phyloP scores from a whole-genome alignment of 139 green algal genomes.

The Desmodesmus armatus region DNA sequence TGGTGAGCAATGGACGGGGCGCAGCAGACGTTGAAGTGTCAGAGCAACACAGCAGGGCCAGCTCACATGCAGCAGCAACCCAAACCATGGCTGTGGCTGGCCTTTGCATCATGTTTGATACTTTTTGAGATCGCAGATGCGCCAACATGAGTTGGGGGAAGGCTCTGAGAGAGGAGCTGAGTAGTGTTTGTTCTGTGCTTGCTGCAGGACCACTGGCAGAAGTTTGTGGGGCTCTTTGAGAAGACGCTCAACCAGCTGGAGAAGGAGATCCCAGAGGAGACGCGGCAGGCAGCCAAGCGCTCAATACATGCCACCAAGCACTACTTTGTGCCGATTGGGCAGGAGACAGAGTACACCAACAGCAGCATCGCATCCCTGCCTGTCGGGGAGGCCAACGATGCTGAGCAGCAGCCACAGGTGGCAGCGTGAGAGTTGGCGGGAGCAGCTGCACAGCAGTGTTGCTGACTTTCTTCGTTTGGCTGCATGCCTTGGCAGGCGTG shows the following conservation, averaged over 20 bases:
- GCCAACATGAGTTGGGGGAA: too few relatives aligned
- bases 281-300: background rate
- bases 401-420: background rate
- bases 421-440: background rate
- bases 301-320: conserved; percentile 10
- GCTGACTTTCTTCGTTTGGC: background rate
- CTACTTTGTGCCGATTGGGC: conserved; percentile 44
- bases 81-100: background rate
- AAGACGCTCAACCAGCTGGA: conserved; percentile 20
- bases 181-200: background rate
- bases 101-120: too few relatives aligned
- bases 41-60: background rate
- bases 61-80: too few relatives aligned
- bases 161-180: background rate
- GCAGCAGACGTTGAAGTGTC: background rate
- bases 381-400: background rate
- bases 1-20: conserved; percentile 12
- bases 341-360: conserved; percentile 23
- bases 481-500: too few relatives aligned
- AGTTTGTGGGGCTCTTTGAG: conserved; percentile 34
- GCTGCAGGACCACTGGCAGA: conserved; percentile 30
- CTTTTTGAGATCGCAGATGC: too few relatives aligned
- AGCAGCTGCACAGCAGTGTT: background rate
- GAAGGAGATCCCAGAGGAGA: conserved; percentile 24
- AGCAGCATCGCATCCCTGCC: conserved; percentile 10